A percentile compares a stretch with the other conserved stretches of the same genome.
These are phyloP conservation scores for Huntiella savannae DNA, from an alignment of 2,329 filamentous ascomycete genomes.

Conservation along the genomic window DNA sequence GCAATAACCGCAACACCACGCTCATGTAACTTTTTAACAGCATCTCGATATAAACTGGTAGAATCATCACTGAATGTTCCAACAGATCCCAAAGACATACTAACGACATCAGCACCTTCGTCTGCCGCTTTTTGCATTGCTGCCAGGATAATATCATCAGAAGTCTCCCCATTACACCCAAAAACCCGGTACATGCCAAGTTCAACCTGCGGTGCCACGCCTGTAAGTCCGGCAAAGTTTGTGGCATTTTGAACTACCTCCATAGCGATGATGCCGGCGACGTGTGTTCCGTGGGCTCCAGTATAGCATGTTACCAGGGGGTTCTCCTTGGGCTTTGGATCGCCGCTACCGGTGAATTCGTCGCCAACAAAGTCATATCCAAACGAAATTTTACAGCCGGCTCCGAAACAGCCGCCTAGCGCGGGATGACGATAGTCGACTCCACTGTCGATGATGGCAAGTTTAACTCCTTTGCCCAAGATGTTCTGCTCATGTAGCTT, in stretches of 20 bases:
- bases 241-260: slow-evolving; percentile 6
- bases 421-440: slow-evolving; percentile 34
- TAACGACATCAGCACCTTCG: slow-evolving; percentile 17
- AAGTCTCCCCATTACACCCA: slow-evolving; percentile 8
- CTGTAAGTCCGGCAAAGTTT: slow-evolving; percentile 11
- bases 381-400: slow-evolving; percentile 36
- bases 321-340: slow-evolving; percentile 20
- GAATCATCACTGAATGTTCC: slow-evolving; percentile 15
- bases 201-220: slow-evolving; percentile 14
- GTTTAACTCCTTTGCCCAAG: slow-evolving; percentile 20
- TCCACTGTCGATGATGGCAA: slow-evolving; percentile 23
- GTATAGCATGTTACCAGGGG: slow-evolving; percentile 9
- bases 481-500: slow-evolving; percentile 21
- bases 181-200: slow-evolving; percentile 14
- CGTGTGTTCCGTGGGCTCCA: slow-evolving; percentile 21
- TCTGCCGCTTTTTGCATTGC: slow-evolving; percentile 15
- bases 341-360: slow-evolving; percentile 21
- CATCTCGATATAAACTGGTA: neutral
- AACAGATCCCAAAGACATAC: slow-evolving; percentile 14
- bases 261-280: slow-evolving; percentile 16
- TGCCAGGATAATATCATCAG: slow-evolving; percentile 14
- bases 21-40: slow-evolving; percentile 11
- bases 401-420: slow-evolving; percentile 44
- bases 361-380: slow-evolving; percentile 41
- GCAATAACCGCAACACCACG: slow-evolving; percentile 30